Percentiles rank a stretch among this genome's conserved stretches.
Conservation (phyloP, 148 eudicot genomes). For the Camellia granthamiana region DNA sequence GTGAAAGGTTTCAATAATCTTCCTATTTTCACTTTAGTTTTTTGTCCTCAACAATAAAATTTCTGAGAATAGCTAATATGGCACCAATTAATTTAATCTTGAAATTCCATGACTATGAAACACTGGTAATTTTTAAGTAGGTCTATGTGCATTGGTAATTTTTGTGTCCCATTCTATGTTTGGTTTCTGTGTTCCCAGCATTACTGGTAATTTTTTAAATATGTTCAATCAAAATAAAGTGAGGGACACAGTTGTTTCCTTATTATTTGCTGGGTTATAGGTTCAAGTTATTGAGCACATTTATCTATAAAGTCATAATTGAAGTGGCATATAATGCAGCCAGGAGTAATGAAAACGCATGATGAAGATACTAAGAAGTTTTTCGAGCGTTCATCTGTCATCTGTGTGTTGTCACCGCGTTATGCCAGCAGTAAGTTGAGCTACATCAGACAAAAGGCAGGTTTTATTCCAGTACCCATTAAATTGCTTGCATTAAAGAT, state of each 20-base stretch:
- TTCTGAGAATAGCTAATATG: neutral
- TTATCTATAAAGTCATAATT: neutral
- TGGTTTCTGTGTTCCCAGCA: no score
- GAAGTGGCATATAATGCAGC: conserved; percentile 44
- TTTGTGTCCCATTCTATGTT: no score
- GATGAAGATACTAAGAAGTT: conserved; percentile 92
- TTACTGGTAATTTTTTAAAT: neutral
- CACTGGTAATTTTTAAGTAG: neutral
- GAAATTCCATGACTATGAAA: neutral
- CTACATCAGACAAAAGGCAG: conserved; percentile 76
- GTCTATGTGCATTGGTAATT: no score
- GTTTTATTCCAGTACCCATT: conserved; percentile 10
- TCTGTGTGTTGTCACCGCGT: conserved; percentile 85
- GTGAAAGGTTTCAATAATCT: neutral
- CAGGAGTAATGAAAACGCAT: conserved; percentile 87
- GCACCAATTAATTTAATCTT: neutral
- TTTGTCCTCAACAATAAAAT: neutral
- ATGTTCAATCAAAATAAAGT: no score
- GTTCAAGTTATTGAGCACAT: neutral
- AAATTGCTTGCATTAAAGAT: neutral
- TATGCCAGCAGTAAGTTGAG: conserved; percentile 82
- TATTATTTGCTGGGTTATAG: neutral
- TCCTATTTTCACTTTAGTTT: neutral
- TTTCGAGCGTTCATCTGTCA: conserved; percentile 89
- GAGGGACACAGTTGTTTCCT: neutral